A percentile compares a stretch with the other conserved stretches of the same genome.
Evolutionary conservation across 441 rosid species (phyloP).

Genomic region (Mallotus repandus): DNA sequence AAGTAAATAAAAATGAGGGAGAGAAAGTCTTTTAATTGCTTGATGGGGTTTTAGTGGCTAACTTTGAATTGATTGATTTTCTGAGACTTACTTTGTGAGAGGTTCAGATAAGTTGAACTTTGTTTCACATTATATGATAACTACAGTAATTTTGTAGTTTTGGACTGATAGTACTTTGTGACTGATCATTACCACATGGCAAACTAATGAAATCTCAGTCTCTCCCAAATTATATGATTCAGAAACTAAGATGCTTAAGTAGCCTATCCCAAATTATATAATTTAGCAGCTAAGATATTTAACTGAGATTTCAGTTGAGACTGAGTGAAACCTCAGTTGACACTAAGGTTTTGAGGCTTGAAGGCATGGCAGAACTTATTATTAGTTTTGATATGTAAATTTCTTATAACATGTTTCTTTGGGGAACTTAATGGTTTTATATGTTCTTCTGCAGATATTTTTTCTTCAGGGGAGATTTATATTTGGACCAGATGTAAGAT

Average conservation of each 20-base stretch:
- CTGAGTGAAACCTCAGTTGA: not conserved
- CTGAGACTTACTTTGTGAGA: not conserved
- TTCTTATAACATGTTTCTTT: not conserved
- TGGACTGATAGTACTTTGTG: not conserved
- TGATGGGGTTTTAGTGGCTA: slow-evolving; percentile 4
- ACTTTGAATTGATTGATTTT: not conserved
- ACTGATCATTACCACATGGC: slow-evolving; percentile 5
- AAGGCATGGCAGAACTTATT: not conserved
- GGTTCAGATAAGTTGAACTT: not conserved
- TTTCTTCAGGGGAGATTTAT: slow-evolving; percentile 75
- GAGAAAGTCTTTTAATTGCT: not conserved
- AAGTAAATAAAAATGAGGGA: not conserved
- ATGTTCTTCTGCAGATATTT: slow-evolving; percentile 56
- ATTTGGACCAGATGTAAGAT: slow-evolving; percentile 96
- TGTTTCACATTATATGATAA: not conserved
- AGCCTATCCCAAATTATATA: not conserved
- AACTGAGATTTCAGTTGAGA: not conserved
- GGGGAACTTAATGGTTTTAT: slow-evolving; percentile 12
- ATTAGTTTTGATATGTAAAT: not conserved
- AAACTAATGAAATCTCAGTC: not conserved
- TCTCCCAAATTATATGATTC: not conserved
- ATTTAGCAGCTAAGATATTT: not conserved
- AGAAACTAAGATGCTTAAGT: too few species aligned
- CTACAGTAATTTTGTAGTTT: not conserved
- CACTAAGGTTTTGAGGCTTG: not conserved